A percentile compares a stretch with the other conserved stretches of the same genome.
Conservation (phyloP, 108 stramenopile species). For the Epipyxis sp. region DNA sequence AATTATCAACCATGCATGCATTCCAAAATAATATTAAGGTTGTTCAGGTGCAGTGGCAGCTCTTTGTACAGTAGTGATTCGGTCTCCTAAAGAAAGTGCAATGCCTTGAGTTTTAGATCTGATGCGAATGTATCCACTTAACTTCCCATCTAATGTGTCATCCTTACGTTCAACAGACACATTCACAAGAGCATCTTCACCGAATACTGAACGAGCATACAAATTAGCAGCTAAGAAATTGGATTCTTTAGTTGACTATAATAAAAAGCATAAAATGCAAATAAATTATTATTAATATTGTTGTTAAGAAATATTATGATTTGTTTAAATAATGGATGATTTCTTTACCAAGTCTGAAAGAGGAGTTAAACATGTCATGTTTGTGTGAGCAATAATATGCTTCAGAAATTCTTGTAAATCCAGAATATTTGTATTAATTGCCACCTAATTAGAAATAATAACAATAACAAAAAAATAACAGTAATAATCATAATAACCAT, state of each 20-base stretch:
- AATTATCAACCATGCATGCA: no score
- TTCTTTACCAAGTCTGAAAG: conserved; percentile 43
- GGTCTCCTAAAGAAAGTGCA: conserved; percentile 95
- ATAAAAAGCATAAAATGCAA: not conserved
- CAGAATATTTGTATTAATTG: conserved; percentile 68
- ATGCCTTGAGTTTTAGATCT: conserved; percentile 99
- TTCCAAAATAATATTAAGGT: no score
- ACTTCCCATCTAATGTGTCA: conserved; percentile 82
- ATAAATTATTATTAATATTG: no score
- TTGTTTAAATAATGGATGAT: not conserved
- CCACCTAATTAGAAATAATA: no score
- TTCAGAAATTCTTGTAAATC: conserved; percentile 82
- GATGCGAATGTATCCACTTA: conserved; percentile 96
- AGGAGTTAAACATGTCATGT: conserved; percentile 94
- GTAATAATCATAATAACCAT: no score
- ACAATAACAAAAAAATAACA: not conserved
- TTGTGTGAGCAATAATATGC: conserved; percentile 91
- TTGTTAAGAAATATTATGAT: no score
- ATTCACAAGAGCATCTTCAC: conserved; percentile 98
- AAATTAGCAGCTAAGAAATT: conserved; percentile 96
- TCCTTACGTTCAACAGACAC: conserved; percentile 96
- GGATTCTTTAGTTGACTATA: not conserved
- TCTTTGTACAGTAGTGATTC: conserved; percentile 91
- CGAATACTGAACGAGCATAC: conserved; percentile 91
- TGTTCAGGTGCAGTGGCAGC: not conserved